These are phyloP conservation scores for Leptographium wingfieldii DNA, from an alignment of 2,329 filamentous ascomycete species.

Conservation along the genomic window DNA sequence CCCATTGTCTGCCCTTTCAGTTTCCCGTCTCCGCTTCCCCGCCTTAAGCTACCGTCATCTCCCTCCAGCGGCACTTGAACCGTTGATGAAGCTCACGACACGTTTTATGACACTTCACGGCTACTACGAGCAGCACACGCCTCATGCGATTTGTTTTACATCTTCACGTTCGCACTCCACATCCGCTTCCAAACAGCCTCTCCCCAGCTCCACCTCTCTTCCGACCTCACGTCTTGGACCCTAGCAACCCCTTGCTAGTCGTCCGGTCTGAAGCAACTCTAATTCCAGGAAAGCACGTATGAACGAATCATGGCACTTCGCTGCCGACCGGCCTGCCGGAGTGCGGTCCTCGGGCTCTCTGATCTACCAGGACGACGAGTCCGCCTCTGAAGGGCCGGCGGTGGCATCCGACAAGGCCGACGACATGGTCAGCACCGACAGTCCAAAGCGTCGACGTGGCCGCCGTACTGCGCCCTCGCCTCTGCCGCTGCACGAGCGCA, in stretches of 20 bases:
- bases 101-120: neutral
- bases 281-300: neutral
- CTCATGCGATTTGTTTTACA: neutral
- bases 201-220: neutral
- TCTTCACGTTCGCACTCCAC: neutral
- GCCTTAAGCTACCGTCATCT: neutral
- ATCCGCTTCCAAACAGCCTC: neutral
- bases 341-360: neutral
- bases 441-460: neutral
- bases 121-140: neutral
- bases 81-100: neutral
- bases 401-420: neutral
- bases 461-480: slow-evolving; percentile 6
- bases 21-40: neutral
- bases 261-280: neutral
- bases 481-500: slow-evolving; percentile 27
- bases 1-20: neutral
- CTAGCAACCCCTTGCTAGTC: neutral
- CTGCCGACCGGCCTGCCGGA: slow-evolving; percentile 4
- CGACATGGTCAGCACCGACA: neutral
- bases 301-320: slow-evolving; percentile 7
- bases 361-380: neutral
- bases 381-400: slow-evolving; percentile 5
- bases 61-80: neutral
- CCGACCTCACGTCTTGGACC: neutral